Percentiles rank a stretch among this genome's conserved stretches.
Evolutionary conservation across 148 eudicot genomes (phyloP).

Genomic region (Cornus controversa): DNA sequence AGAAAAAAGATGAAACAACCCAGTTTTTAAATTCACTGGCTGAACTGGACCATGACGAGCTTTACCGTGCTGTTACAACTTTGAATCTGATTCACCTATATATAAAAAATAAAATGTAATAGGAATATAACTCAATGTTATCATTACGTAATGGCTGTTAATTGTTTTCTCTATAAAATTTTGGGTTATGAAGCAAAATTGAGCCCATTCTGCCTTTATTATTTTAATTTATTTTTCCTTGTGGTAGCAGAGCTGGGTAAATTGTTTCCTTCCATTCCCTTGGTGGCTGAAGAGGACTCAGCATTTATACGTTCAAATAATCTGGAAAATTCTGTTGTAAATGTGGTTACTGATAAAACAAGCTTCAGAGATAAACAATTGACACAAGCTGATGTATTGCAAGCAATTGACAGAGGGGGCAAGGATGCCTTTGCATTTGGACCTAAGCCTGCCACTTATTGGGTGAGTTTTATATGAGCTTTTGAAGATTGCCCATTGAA

Average conservation of each 20-base stretch:
- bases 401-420: constrained; percentile 97
- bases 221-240: constrained; percentile 7
- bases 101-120: too few species aligned
- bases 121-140: too few species aligned
- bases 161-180: neutral
- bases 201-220: neutral
- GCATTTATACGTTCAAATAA: constrained; percentile 70
- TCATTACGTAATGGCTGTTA: too few species aligned
- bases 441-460: constrained; percentile 78
- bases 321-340: constrained; percentile 61
- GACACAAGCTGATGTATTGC: constrained; percentile 59
- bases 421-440: constrained; percentile 58
- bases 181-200: neutral
- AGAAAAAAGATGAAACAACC: too few species aligned
- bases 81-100: too few species aligned
- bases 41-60: too few species aligned
- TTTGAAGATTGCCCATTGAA: neutral
- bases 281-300: constrained; percentile 99
- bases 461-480: constrained; percentile 48
- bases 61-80: too few species aligned
- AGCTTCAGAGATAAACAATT: constrained; percentile 34
- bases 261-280: constrained; percentile 72
- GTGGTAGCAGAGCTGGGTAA: constrained; percentile 60
- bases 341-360: constrained; percentile 52
- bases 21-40: too few species aligned